A percentile compares a stretch with the other conserved stretches of the same genome.
Evolutionary conservation across 495 filamentous ascomycete genomes (phyloP).

Genomic region (Talaromyces thailandensis): DNA sequence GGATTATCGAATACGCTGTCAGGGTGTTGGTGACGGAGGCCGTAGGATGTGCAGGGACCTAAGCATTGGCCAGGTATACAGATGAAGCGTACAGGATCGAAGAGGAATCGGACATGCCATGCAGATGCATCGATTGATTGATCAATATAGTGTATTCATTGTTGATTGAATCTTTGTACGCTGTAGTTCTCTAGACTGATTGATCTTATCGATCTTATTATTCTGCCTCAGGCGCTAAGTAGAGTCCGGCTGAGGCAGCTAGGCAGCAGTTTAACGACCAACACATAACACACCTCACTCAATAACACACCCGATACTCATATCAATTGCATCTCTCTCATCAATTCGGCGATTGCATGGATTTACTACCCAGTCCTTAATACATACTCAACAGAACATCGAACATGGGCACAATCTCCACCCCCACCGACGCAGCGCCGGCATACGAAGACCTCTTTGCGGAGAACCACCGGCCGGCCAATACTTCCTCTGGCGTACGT

Average conservation of each 20-base stretch:
- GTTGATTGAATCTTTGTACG: background rate
- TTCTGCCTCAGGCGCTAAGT: background rate
- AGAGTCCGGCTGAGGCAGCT: background rate
- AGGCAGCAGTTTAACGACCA: background rate
- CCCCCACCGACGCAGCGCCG: conserved; percentile 8
- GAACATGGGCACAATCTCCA: conserved; percentile 4
- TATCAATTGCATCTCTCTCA: background rate
- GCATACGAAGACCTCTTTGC: conserved; percentile 12
- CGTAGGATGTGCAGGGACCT: no score
- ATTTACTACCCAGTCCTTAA: no score
- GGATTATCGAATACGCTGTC: no score
- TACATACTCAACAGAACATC: background rate
- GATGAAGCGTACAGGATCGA: background rate
- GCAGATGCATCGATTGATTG: background rate
- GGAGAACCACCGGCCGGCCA: background rate
- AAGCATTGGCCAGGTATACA: background rate
- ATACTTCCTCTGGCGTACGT: background rate
- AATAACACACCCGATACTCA: background rate
- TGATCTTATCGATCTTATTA: background rate
- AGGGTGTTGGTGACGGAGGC: no score
- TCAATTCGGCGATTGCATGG: background rate
- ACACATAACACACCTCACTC: background rate
- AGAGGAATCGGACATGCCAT: background rate
- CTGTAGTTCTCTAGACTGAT: background rate
- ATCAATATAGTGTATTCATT: background rate